Evolutionary conservation across 2,329 filamentous ascomycete genomes (phyloP), one percentile per base, ranked within the genome.

Genomic region (Cladophialophora yegresii): DNA sequence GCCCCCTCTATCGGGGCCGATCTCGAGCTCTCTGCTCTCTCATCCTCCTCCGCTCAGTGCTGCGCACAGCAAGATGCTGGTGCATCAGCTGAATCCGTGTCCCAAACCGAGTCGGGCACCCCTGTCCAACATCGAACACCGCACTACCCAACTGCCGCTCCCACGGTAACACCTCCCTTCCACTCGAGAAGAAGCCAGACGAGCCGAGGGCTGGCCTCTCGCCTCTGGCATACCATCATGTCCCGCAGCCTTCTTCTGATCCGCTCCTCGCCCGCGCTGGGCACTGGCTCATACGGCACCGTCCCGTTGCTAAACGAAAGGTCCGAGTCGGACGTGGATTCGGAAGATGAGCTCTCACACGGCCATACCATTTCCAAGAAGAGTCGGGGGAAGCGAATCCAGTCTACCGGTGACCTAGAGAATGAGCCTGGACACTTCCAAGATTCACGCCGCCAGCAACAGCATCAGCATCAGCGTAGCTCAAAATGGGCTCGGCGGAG

Each of bases 231-330:
- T 32, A 67, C 66, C 58, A 67, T 77, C 63, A 83, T 82, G 80
- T 82, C 81, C 65, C 78, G 77, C 36, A 43, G 36, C 73, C 78
- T 82, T 67, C 85, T 85, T 64, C 81, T 88, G 60, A 76, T 86
- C 73, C 83, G 84, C 65, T 85, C 85, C 56, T 84, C 85, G 68
- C 85, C 85, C 50, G 84, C 83, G 36, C 81, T 84, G 73, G 85
- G 84, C 62, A 86, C 84, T 40, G 83, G 84, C 23, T 86, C 85
- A 16, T 88, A 88, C 73, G 85, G 85, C 61, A 84, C 84, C 4
- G 79, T 85, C 23, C 84, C 83, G 43, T 51, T 67, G 32, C 32
- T 62, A 20, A 57, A 55, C 16, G 40, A 13, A 16, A 43, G 43
- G 23, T 54, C 57, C 13, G 62, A 32, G 12, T 66, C 60, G 22